Percentiles rank a stretch among this genome's conserved stretches.
Conservation (phyloP, 176 grass and related monocot species). For the Carex cristatella region DNA sequence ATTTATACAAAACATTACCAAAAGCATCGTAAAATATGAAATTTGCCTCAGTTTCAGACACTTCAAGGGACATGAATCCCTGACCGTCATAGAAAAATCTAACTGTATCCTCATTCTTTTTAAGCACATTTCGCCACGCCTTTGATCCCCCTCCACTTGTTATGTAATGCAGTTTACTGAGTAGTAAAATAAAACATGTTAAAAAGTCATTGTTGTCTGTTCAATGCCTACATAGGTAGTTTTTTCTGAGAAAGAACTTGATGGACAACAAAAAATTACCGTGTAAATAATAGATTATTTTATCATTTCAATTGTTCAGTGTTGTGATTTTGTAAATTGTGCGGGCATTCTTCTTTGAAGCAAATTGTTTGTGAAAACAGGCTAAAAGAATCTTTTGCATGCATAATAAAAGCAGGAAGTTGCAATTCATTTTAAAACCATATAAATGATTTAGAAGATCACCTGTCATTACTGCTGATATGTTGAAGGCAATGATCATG, state of each 20-base stretch:
- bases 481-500: conserved; percentile 95
- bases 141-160: conserved; percentile 81
- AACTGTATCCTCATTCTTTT: conserved; percentile 56
- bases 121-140: conserved; percentile 67
- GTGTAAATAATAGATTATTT: background rate
- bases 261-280: background rate
- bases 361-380: background rate
- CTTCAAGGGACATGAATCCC: conserved; percentile 82
- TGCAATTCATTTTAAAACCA: background rate
- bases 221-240: background rate
- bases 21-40: conserved; percentile 60
- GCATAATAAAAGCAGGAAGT: background rate
- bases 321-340: background rate
- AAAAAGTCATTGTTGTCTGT: background rate
- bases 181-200: background rate
- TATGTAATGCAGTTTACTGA: conserved; percentile 75
- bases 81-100: conserved; percentile 83
- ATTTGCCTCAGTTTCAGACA: conserved; percentile 33
- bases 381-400: background rate
- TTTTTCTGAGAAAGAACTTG: background rate
- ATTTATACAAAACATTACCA: conserved; percentile 51
- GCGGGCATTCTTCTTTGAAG: background rate
- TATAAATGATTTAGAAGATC: background rate
- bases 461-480: conserved; percentile 87
- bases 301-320: background rate